These are phyloP conservation scores for Cladosporium colombiae DNA, from an alignment of 2,329 filamentous ascomycete species.

Conservation along the genomic window DNA sequence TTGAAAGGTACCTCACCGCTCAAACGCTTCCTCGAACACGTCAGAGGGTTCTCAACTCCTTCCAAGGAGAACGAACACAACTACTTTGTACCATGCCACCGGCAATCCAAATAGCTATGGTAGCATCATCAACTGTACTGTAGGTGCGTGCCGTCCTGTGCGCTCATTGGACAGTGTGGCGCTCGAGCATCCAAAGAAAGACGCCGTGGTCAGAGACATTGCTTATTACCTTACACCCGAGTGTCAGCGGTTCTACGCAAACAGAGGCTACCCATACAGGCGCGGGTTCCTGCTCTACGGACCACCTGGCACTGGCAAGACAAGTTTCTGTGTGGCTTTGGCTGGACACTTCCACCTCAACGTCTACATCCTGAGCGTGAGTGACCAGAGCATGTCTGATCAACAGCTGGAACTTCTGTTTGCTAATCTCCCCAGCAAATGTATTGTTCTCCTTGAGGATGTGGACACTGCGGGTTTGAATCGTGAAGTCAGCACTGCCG, in stretches of 20 bases:
- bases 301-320: constrained; percentile 46
- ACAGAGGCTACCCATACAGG: constrained; percentile 79
- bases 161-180: constrained; percentile 73
- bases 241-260: constrained; percentile 71
- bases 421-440: constrained; percentile 40
- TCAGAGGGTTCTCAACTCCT: not conserved
- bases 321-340: constrained; percentile 36
- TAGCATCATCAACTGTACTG: not conserved
- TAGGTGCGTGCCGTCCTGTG: constrained; percentile 52
- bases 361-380: constrained; percentile 41
- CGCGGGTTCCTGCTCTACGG: constrained; percentile 78
- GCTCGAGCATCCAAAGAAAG: constrained; percentile 66
- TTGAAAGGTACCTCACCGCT: not conserved
- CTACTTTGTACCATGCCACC: not conserved
- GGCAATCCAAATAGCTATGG: no score
- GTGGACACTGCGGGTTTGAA: constrained; percentile 42
- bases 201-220: constrained; percentile 67
- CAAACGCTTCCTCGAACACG: not conserved
- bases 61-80: not conserved
- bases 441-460: constrained; percentile 46
- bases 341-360: constrained; percentile 45
- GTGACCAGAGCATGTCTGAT: constrained; percentile 80
- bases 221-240: constrained; percentile 72
- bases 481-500: constrained; percentile 38
- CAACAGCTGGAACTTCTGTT: constrained; percentile 54